These are phyloP conservation scores for Digitaria exilis DNA, from an alignment of 202 grass and related monocot species.

Conservation along the genomic window DNA sequence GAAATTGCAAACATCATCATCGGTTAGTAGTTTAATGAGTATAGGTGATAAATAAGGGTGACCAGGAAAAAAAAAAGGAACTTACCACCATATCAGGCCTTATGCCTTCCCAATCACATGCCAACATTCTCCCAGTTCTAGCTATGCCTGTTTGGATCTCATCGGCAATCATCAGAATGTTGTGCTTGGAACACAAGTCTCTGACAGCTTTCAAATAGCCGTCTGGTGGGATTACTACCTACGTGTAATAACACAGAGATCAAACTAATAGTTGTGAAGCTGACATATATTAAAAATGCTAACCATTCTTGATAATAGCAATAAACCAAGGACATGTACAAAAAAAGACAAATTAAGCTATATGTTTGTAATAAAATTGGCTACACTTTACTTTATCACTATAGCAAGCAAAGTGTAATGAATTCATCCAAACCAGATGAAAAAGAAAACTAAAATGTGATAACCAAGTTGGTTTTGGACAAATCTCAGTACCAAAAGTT, in stretches of 20 bases:
- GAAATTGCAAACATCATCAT: too few relatives aligned
- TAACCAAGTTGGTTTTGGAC: neutral
- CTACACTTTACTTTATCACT: neutral
- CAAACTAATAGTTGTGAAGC: neutral
- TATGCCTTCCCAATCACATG: constrained; percentile 91
- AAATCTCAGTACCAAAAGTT: neutral
- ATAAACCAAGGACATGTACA: constrained; percentile 14
- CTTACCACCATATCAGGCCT: constrained; percentile 94
- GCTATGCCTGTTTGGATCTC: constrained; percentile 99
- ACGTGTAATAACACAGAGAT: neutral
- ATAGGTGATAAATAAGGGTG: constrained; percentile 7
- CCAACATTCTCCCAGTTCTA: constrained; percentile 86
- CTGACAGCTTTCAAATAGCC: constrained; percentile 90
- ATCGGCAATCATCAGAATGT: constrained; percentile 98
- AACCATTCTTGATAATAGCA: constrained; percentile 2
- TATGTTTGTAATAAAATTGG: neutral
- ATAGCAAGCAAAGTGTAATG: neutral
- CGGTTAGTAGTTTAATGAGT: too few relatives aligned
- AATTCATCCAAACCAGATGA: neutral
- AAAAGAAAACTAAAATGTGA: neutral
- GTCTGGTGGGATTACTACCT: constrained; percentile 92
- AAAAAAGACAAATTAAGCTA: constrained; percentile 11
- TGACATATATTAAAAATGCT: neutral
- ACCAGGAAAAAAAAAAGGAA: constrained; percentile 21
- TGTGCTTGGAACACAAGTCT: constrained; percentile 82